A percentile compares a stretch with the other conserved stretches of the same genome.
Conservation (phyloP, 2,329 filamentous ascomycete species). For the Nemania abortiva region DNA sequence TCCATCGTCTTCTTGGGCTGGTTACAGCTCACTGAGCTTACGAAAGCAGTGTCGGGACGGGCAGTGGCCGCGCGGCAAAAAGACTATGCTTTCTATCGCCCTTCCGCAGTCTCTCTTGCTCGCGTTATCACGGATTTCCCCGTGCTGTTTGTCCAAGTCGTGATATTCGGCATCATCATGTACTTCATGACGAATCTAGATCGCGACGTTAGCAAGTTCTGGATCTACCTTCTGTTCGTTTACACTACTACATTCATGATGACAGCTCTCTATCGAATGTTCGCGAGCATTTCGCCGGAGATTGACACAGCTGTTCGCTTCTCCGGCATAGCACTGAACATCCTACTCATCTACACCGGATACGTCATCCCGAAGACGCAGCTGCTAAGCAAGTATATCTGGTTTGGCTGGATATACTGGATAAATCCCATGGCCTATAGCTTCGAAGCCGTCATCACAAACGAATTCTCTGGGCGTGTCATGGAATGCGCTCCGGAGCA, state of each 20-base stretch:
- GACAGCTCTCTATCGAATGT: conserved; percentile 52
- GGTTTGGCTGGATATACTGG: conserved; percentile 76
- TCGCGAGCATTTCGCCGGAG: conserved; percentile 50
- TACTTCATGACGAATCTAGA: conserved; percentile 84
- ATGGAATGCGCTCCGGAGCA: conserved; percentile 62
- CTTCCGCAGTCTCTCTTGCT: conserved; percentile 68
- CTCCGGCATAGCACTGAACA: conserved; percentile 67
- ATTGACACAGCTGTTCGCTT: conserved; percentile 73
- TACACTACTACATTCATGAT: conserved; percentile 49
- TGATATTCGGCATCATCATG: conserved; percentile 76
- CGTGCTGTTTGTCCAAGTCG: conserved; percentile 71
- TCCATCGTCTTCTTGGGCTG: conserved; percentile 67
- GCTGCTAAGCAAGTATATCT: conserved; percentile 71
- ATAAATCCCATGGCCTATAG: conserved; percentile 74
- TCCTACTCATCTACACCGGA: conserved; percentile 75
- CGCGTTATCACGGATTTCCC: conserved; percentile 70
- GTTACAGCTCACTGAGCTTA: conserved; percentile 82
- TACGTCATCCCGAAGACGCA: conserved; percentile 71
- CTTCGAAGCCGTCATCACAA: conserved; percentile 70
- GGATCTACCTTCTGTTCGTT: conserved; percentile 72
- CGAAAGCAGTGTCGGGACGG: conserved; percentile 79
- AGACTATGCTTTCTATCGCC: conserved; percentile 65
- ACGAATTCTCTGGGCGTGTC: conserved; percentile 65
- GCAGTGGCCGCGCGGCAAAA: conserved; percentile 65
- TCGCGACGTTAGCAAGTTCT: conserved; percentile 74